Evolutionary conservation across 352 stramenopile species (phyloP).

Genomic region (Pseudoperonospora humuli): DNA sequence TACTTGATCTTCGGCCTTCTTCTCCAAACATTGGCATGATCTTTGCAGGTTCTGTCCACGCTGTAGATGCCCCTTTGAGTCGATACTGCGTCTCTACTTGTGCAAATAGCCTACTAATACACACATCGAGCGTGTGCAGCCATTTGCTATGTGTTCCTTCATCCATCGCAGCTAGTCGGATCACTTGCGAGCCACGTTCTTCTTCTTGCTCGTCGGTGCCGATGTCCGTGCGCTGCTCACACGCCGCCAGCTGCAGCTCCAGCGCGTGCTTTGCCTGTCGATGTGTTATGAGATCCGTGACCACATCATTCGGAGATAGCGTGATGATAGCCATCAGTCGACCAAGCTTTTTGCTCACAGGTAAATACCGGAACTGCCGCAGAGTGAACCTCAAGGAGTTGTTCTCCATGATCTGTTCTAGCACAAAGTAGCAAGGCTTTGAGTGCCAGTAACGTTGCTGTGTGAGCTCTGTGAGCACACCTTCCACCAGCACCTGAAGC

Average conservation of each 20-base stretch:
- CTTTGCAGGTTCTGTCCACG: slow-evolving; percentile 25
- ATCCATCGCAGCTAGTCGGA: slow-evolving; percentile 36
- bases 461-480: slow-evolving; percentile 42
- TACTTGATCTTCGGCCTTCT: slow-evolving; percentile 16
- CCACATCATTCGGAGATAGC: slow-evolving; percentile 47
- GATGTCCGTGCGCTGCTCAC: slow-evolving; percentile 12
- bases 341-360: slow-evolving; percentile 22
- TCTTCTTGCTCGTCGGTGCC: slow-evolving; percentile 5
- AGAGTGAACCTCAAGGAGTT: slow-evolving; percentile 25
- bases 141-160: slow-evolving; percentile 32
- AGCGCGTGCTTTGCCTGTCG: slow-evolving; percentile 38
- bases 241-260: slow-evolving; percentile 33
- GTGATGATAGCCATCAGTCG: slow-evolving; percentile 32
- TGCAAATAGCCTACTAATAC: slow-evolving; percentile 37
- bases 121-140: slow-evolving; percentile 37
- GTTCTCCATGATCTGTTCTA: slow-evolving; percentile 28
- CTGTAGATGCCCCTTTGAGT: slow-evolving; percentile 11
- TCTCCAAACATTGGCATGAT: slow-evolving; percentile 21
- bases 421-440: slow-evolving; percentile 48
- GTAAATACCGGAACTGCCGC: slow-evolving; percentile 38
- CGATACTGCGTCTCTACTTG: slow-evolving; percentile 26
- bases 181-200: slow-evolving; percentile 9
- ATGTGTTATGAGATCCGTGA: slow-evolving; percentile 40
- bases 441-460: slow-evolving; percentile 51
- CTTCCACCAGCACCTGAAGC: slow-evolving; percentile 35